A percentile compares a stretch with the other conserved stretches of the same genome.
phyloP scores from a whole-genome alignment of 225 moss, liverwort and hornwort genomes.

The Antitrichia curtipendula region DNA sequence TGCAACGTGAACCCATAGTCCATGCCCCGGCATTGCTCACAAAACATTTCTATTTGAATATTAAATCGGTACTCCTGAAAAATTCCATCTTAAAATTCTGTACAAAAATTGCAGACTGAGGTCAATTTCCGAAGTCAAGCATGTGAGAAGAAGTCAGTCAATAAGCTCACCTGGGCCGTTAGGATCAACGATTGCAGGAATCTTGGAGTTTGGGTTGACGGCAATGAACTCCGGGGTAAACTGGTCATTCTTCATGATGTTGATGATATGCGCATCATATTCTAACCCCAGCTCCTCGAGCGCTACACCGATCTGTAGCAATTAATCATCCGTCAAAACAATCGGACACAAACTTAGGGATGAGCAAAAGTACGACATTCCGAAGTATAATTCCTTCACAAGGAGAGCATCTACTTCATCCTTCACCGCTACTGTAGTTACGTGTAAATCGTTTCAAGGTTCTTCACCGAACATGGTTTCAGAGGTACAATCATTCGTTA shows the following conservation, averaged over 20 bases:
- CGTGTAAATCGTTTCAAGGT: neutral
- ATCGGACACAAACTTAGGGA: neutral
- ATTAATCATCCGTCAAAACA: neutral
- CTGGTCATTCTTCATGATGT: constrained; percentile 27
- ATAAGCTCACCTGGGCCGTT: constrained; percentile 34
- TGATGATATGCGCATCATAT: constrained; percentile 39
- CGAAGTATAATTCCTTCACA: neutral
- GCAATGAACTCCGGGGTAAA: constrained; percentile 77
- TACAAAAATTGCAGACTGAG: no score
- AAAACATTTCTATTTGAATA: neutral
- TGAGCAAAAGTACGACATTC: neutral
- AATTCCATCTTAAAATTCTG: neutral
- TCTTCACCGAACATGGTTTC: no score
- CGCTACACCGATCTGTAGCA: constrained; percentile 42
- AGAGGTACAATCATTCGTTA: neutral
- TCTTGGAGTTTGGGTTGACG: constrained; percentile 74
- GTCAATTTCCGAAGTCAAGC: neutral
- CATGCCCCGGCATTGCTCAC: neutral
- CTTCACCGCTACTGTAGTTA: neutral
- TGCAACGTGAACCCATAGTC: neutral
- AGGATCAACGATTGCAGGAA: constrained; percentile 41
- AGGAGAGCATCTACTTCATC: neutral
- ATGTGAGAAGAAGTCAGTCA: neutral
- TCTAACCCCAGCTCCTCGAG: constrained; percentile 64
- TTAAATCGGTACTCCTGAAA: neutral